Evolutionary conservation across 2,329 filamentous ascomycete genomes (phyloP).

Genomic region (Hymenoscyphus occultus): DNA sequence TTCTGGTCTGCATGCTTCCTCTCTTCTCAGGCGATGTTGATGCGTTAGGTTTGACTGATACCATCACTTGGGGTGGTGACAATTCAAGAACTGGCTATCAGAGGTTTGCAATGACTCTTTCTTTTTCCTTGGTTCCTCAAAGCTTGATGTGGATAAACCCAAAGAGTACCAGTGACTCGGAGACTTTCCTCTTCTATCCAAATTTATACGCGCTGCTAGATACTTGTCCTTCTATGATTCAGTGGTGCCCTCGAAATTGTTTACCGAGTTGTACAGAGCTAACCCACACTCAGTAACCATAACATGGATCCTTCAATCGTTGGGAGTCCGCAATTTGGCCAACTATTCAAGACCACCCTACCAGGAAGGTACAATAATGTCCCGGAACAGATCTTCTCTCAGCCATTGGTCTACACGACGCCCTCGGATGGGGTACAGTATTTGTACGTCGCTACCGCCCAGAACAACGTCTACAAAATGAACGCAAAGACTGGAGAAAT

Average conservation of each 20-base stretch:
- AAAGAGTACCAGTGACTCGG: too few relatives aligned
- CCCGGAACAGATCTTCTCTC: constrained; percentile 51
- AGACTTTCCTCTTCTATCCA: too few relatives aligned
- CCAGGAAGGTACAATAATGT: constrained; percentile 51
- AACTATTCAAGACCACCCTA: constrained; percentile 51
- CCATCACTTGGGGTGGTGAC: constrained; percentile 59
- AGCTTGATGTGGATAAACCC: too few relatives aligned
- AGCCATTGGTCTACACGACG: constrained; percentile 52
- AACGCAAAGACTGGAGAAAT: constrained; percentile 53
- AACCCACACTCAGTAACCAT: constrained; percentile 44
- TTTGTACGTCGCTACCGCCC: constrained; percentile 54
- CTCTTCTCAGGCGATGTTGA: constrained; percentile 17
- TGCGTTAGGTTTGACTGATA: constrained; percentile 30
- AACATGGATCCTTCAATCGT: constrained; percentile 62
- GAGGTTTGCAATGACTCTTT: constrained; percentile 39
- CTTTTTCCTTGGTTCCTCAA: not conserved
- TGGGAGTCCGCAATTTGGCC: constrained; percentile 51
- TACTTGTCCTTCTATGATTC: not conserved
- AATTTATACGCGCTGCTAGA: not conserved
- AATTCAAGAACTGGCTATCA: constrained; percentile 53
- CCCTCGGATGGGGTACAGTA: constrained; percentile 45
- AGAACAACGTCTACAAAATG: constrained; percentile 57
- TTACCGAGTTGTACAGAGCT: not conserved
- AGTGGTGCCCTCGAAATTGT: not conserved
- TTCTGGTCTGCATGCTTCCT: constrained; percentile 23